These are phyloP conservation scores for Candida sanyaensis DNA, from an alignment of 1,139 yeast species.

Conservation along the genomic window DNA sequence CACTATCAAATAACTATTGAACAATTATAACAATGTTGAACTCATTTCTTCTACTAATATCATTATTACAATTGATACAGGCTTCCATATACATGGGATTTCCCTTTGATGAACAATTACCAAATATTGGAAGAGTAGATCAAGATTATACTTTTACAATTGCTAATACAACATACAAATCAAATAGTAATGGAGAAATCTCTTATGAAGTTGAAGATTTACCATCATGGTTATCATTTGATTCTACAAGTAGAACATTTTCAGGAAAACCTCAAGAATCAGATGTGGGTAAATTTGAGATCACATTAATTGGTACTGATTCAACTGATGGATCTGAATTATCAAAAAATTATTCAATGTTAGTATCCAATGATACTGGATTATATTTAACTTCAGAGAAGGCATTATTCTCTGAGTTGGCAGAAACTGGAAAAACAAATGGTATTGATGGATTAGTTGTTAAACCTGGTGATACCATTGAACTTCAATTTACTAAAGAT, in stretches of 20 bases:
- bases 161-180: conserved; percentile 69
- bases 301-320: conserved; percentile 68
- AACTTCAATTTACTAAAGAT: conserved; percentile 58
- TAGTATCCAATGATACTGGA: conserved; percentile 58
- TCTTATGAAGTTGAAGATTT: conserved; percentile 55
- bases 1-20: too few relatives aligned
- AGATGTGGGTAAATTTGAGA: conserved; percentile 45
- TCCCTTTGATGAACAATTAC: conserved; percentile 81
- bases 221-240: conserved; percentile 82
- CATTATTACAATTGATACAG: conserved; percentile 1
- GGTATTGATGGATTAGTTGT: conserved; percentile 76
- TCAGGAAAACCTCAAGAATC: conserved; percentile 69
- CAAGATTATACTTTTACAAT: conserved; percentile 66
- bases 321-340: conserved; percentile 44
- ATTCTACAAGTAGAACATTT: conserved; percentile 58
- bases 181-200: conserved; percentile 44
- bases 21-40: not conserved
- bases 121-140: conserved; percentile 80
- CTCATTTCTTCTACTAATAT: conserved; percentile 2
- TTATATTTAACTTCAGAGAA: conserved; percentile 41
- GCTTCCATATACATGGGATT: conserved; percentile 58
- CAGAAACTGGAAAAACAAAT: conserved; percentile 64
- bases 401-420: conserved; percentile 50
- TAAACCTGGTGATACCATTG: conserved; percentile 65
- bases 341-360: conserved; percentile 53